These are phyloP conservation scores for Fusarium brevicatenulatum DNA, from an alignment of 2,329 filamentous ascomycete species.

Conservation along the genomic window DNA sequence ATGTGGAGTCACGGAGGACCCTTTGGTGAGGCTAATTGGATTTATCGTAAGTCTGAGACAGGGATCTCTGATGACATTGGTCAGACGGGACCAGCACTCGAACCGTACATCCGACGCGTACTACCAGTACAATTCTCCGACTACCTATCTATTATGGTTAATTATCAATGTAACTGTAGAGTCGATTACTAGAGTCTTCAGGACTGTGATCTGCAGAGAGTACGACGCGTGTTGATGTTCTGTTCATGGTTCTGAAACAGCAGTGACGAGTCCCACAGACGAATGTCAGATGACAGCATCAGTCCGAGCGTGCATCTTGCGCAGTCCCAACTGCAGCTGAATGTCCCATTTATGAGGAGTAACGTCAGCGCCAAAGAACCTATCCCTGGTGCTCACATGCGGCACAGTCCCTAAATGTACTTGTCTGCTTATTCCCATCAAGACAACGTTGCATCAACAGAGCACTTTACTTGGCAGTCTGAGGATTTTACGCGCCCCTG, in stretches of 20 bases:
- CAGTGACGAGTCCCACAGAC: not conserved
- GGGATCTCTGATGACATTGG: not conserved
- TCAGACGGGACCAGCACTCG: not conserved
- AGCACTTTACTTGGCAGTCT: not conserved
- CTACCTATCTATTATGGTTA: not conserved
- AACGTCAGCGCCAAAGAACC: not conserved
- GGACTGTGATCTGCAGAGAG: not conserved
- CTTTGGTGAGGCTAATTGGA: not conserved
- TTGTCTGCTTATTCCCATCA: not conserved
- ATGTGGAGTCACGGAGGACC: not conserved
- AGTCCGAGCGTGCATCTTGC: not conserved
- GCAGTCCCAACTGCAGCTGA: not conserved
- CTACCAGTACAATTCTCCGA: not conserved
- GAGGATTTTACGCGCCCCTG: not conserved
- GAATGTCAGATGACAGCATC: not conserved
- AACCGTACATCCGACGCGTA: not conserved
- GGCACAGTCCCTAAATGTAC: not conserved
- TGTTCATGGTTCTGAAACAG: not conserved
- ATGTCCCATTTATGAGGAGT: not conserved
- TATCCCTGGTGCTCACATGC: not conserved
- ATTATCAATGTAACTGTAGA: not conserved
- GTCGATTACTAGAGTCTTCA: rapidly evolving
- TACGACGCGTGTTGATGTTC: not conserved
- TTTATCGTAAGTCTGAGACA: not conserved
- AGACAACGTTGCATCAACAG: not conserved